Percentiles rank a stretch among this genome's conserved stretches.
Conservation (phyloP, 441 rosid genomes). For the Raphanus hybrid region DNA sequence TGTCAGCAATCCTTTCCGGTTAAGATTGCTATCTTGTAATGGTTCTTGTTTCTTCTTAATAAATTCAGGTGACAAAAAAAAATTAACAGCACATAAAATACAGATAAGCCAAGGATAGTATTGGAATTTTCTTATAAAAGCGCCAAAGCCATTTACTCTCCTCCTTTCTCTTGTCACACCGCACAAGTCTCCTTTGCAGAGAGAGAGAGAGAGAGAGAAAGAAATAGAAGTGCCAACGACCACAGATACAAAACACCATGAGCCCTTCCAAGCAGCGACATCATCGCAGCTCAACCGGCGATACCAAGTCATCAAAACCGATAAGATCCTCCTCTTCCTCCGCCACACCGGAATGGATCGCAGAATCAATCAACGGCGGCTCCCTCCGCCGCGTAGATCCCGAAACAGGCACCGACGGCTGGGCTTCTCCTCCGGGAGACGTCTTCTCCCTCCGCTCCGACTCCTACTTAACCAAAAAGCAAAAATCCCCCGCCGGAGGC, state of each 20-base stretch:
- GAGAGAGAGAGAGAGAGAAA: conserved; percentile 7
- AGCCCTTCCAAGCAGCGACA: conserved; percentile 56
- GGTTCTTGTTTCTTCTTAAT: too few species aligned
- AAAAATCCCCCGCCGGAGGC: conserved; percentile 72
- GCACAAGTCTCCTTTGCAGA: conserved; percentile 16
- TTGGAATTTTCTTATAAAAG: conserved; percentile 26
- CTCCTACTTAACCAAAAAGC: conserved; percentile 59
- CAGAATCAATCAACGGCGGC: conserved; percentile 70
- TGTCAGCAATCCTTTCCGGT: too few species aligned
- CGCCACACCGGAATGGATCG: conserved; percentile 57
- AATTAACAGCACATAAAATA: conserved; percentile 29
- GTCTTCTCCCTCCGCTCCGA: conserved; percentile 74
- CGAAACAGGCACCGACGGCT: conserved; percentile 72
- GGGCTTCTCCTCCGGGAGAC: conserved; percentile 91
- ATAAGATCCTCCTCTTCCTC: conserved; percentile 41
- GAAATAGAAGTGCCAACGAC: conserved; percentile 19
- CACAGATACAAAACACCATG: conserved; percentile 44
- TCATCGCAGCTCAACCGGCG: conserved; percentile 47
- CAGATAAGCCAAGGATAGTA: conserved; percentile 15
- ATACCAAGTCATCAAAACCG: conserved; percentile 24
- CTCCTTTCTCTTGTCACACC: conserved; percentile 20
- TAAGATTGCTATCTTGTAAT: too few species aligned
- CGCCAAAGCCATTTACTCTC: conserved; percentile 30
- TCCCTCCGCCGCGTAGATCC: conserved; percentile 82
- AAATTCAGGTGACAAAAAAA: too few species aligned